Evolutionary conservation across 805 yeast genomes (phyloP).

Genomic region (Candida pseudofarinosa): DNA sequence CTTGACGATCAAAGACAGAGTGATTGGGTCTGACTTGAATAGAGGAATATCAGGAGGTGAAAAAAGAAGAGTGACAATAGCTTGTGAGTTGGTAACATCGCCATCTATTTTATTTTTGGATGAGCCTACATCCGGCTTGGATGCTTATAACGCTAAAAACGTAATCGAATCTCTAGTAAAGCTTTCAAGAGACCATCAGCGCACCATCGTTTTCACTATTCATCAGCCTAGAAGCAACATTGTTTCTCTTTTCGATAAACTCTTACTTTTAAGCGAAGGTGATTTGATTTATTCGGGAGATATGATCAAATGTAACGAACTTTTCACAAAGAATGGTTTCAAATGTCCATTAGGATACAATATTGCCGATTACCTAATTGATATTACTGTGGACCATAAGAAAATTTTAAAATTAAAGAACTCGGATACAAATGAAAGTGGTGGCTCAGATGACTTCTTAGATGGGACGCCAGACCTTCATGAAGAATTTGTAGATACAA

Average conservation of each 20-base stretch:
- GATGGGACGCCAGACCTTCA: constrained; percentile 19
- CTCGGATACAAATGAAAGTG: constrained; percentile 4
- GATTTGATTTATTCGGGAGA: constrained; percentile 83
- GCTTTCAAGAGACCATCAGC: constrained; percentile 71
- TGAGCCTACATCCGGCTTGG: constrained; percentile 94
- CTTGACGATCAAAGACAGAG: constrained; percentile 71
- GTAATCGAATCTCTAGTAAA: constrained; percentile 83
- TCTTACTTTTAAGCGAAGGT: constrained; percentile 80
- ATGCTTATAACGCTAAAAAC: constrained; percentile 87
- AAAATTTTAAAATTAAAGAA: constrained; percentile 19
- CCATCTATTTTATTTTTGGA: constrained; percentile 73
- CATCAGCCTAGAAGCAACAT: constrained; percentile 97
- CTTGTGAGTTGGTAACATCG: constrained; percentile 67
- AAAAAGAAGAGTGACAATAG: constrained; percentile 78
- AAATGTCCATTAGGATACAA: constrained; percentile 86
- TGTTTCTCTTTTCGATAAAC: constrained; percentile 82
- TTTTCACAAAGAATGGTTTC: constrained; percentile 71
- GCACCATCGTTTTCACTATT: constrained; percentile 89
- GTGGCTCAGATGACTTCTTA: not conserved
- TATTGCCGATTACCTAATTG: constrained; percentile 90
- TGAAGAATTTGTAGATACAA: constrained; percentile 20
- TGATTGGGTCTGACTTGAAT: constrained; percentile 84
- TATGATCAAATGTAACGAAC: constrained; percentile 69
- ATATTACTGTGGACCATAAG: constrained; percentile 70
- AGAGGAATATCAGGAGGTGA: constrained; percentile 76